Conservation (phyloP, 352 stramenopile species). For the Aphanomyces euteiches region DNA sequence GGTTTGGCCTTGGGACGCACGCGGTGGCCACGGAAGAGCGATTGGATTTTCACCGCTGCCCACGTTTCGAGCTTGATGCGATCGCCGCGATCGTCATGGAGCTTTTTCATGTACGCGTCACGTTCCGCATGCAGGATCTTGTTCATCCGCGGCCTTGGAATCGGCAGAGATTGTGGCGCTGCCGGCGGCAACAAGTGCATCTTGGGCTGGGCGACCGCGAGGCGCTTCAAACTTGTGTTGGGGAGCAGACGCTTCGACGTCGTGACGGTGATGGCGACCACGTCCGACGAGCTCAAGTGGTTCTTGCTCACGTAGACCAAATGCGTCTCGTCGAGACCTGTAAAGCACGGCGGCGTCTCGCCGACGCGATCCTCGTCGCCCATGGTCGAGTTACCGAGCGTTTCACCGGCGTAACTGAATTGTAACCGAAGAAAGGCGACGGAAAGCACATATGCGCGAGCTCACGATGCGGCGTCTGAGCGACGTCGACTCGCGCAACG, state of each 20-base stretch:
- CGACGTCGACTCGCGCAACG: conserved; percentile 7
- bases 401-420: background rate
- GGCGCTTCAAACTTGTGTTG: conserved; percentile 12
- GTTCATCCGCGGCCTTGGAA: conserved; percentile 49
- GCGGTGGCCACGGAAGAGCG: conserved; percentile 51
- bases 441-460: background rate
- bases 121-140: conserved; percentile 50
- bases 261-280: conserved; percentile 62
- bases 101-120: conserved; percentile 57
- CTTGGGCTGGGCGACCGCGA: conserved; percentile 31
- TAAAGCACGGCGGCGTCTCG: conserved; percentile 37
- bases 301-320: conserved; percentile 49
- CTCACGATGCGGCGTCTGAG: background rate
- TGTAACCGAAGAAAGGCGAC: background rate
- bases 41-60: conserved; percentile 64
- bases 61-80: conserved; percentile 51
- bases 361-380: background rate
- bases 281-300: conserved; percentile 59
- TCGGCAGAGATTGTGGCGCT: conserved; percentile 38
- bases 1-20: conserved; percentile 41
- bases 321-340: conserved; percentile 38
- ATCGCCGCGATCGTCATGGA: conserved; percentile 47
- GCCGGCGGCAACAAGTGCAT: conserved; percentile 35
- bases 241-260: conserved; percentile 25
- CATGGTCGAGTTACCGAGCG: background rate